Conservation (phyloP, 768 basidiomycete genomes). For the Suillus tomentosus region DNA sequence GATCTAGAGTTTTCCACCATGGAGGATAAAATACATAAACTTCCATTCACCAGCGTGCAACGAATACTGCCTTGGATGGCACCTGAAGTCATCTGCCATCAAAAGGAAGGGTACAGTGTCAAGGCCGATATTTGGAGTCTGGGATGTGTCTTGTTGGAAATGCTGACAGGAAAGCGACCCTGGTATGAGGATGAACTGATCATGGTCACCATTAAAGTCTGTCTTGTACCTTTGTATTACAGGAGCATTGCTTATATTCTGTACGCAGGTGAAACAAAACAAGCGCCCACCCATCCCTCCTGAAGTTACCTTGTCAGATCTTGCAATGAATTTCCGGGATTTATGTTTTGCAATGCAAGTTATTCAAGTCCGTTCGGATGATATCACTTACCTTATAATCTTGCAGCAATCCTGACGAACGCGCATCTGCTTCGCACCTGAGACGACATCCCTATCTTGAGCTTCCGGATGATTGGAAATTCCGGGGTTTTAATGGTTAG, state of each 20-base stretch:
- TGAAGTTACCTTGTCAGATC: constrained; percentile 75
- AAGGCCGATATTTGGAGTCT: constrained; percentile 99
- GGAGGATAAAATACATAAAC: constrained; percentile 80
- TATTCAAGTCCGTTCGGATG: neutral
- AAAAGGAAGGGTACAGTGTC: constrained; percentile 89
- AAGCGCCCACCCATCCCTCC: constrained; percentile 88
- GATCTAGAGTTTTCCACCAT: constrained; percentile 98
- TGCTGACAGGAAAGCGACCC: constrained; percentile 96
- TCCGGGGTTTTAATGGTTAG: constrained; percentile 49
- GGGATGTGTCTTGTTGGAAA: constrained; percentile 97
- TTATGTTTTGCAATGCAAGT: constrained; percentile 89
- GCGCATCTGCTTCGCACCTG: constrained; percentile 78
- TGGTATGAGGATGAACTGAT: constrained; percentile 91
- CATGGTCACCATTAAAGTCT: constrained; percentile 92
- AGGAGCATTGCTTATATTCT: constrained; percentile 3
- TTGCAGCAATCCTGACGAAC: constrained; percentile 78
- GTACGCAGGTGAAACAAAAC: constrained; percentile 75
- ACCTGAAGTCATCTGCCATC: constrained; percentile 87
- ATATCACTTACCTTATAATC: constrained; percentile 8
- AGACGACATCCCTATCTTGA: constrained; percentile 77
- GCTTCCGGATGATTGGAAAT: constrained; percentile 73
- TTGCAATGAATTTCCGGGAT: constrained; percentile 82
- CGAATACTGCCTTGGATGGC: constrained; percentile 99
- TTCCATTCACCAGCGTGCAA: constrained; percentile 90
- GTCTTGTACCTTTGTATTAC: constrained; percentile 17